Base-by-base conservation (phyloP, 78 protist species). In the Monocercomonoides exilis region DNA sequence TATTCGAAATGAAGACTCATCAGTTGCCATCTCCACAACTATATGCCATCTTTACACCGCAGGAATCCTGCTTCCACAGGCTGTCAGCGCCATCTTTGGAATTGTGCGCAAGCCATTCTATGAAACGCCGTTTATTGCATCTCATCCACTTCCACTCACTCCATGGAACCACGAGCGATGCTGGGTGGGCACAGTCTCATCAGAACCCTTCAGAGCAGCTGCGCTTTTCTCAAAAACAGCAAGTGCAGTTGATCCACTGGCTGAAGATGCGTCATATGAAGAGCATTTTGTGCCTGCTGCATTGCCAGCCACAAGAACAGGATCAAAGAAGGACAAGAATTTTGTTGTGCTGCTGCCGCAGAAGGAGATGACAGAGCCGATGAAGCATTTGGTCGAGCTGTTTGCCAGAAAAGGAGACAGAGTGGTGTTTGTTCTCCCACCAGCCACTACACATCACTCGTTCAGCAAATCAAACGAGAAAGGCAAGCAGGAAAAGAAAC, bases 121-220 rank as follows among this genome's bases (percentile, higher is more conserved):
- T 21, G 38, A 29, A 11, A 54, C 70, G 11, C 70, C 70, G 38
- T n/a, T n/a, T n/a, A n/a, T n/a, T n/a, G n/a, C n/a, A n/a, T 6
- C 6, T 38, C 82, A 32, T 33, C 82, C 82, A 79, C 43, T 21
- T 41, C 82, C 82, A 79, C 82, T 32, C n/a, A 6, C 70, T 54
- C 82, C 82, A 21, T 79, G 82, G 82, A 6, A 79, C 5, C 82
- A 79, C 11, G 82, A 79, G 11, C 4, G 82, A 32, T 79, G 42
- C 11, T 79, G 82, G 82, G 5, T 32, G 45, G 11, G 36, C 43
- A 4, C 43, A 6, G 21, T 79, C 45, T 32, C 82, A 21, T 38
- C 82, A 6, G 82, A 79, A 41, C 82, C 21, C 43, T 21, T 79
- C 82, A 33, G 82, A 6, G 82, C 6, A 21, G 82, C 11, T 33